Evolutionary conservation across 129 eudicot genomes (phyloP).

Genomic region (Saussurea involucrata): DNA sequence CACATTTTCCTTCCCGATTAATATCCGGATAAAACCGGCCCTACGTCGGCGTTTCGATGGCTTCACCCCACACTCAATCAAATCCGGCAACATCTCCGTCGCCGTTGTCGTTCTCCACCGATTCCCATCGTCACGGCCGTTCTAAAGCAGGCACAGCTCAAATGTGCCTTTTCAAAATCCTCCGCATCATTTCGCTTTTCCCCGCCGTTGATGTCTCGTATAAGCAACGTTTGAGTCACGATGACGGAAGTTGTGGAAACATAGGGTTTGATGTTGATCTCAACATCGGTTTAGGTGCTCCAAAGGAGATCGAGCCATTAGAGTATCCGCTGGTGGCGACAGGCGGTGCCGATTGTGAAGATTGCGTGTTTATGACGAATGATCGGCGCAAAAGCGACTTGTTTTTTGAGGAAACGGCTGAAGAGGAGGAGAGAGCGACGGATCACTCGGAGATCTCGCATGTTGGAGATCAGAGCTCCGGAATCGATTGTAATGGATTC

Average conservation of each 20-base stretch:
- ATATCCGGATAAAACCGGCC: constrained; percentile 8
- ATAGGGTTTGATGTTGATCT: constrained; percentile 23
- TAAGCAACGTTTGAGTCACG: neutral
- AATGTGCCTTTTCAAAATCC: constrained; percentile 33
- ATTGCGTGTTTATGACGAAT: neutral
- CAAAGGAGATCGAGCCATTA: constrained; percentile 10
- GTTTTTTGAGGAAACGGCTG: neutral
- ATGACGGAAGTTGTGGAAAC: neutral
- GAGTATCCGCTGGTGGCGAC: neutral
- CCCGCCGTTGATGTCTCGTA: constrained; percentile 3
- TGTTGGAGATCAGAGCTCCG: constrained; percentile 25
- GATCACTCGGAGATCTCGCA: constrained; percentile 1
- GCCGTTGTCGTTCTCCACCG: neutral
- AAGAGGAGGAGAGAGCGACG: constrained; percentile 13
- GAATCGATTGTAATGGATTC: neutral
- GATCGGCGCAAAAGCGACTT: neutral
- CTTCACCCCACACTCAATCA: neutral
- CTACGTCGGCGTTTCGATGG: constrained; percentile 20
- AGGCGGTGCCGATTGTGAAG: neutral
- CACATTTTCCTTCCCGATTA: neutral
- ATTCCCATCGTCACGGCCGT: constrained; percentile 17
- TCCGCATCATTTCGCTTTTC: constrained; percentile 30
- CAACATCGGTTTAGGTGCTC: constrained; percentile 22
- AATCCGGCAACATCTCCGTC: neutral
- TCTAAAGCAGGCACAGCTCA: constrained; percentile 32